These are phyloP conservation scores for Allium cepa DNA, from an alignment of 106 monocot species.

Conservation along the genomic window DNA sequence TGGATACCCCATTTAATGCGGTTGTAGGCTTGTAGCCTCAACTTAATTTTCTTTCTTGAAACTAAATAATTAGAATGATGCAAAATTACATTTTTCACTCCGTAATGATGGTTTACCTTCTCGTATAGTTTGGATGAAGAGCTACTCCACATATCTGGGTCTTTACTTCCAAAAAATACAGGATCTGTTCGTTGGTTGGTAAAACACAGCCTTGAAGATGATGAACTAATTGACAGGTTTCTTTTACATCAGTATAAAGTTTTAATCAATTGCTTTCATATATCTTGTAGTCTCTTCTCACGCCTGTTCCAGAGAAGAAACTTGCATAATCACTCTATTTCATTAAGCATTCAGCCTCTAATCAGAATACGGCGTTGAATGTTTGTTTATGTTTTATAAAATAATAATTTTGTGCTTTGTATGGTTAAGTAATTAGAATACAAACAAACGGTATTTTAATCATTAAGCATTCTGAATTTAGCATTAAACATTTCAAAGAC, in stretches of 20 bases:
- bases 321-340: background rate
- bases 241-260: background rate
- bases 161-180: conserved; percentile 37
- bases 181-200: conserved; percentile 61
- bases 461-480: too few relatives aligned
- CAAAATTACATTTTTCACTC: too few relatives aligned
- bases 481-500: too few relatives aligned
- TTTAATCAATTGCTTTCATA: background rate
- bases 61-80: too few relatives aligned
- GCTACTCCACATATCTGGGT: conserved; percentile 62
- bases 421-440: too few relatives aligned
- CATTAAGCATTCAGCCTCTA: background rate
- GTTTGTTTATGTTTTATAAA: background rate
- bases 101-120: too few relatives aligned
- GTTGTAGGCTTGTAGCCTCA: too few relatives aligned
- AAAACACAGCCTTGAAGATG: conserved; percentile 5
- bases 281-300: background rate
- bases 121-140: conserved; percentile 59
- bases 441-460: too few relatives aligned
- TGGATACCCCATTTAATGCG: too few relatives aligned
- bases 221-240: conserved; percentile 22
- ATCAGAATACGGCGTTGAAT: background rate
- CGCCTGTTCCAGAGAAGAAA: background rate
- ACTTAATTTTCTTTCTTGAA: too few relatives aligned
- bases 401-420: too few relatives aligned